Conservation (phyloP, 2,329 filamentous ascomycete genomes). For the Emericellopsis cladophorae region DNA sequence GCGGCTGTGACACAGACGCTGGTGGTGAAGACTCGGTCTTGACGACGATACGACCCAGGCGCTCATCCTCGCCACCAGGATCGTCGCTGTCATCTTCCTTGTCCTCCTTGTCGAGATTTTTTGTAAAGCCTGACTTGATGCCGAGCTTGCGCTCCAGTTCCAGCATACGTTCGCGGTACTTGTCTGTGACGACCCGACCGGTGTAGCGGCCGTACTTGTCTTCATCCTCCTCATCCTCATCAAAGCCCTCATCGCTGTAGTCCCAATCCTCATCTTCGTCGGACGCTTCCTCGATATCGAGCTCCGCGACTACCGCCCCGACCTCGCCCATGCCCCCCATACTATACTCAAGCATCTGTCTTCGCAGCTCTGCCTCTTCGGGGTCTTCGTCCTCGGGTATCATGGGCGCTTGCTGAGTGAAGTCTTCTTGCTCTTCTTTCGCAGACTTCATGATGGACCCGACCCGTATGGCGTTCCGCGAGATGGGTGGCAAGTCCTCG, state of each 20-base stretch:
- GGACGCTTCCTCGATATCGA: conserved; percentile 64
- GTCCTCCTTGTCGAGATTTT: conserved; percentile 29
- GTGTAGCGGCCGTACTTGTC: conserved; percentile 68
- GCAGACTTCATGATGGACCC: conserved; percentile 45
- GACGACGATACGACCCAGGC: conserved; percentile 45
- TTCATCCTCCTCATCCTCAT: conserved; percentile 44
- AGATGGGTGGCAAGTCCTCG: conserved; percentile 15
- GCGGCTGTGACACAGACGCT: conserved; percentile 7
- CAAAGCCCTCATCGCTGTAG: conserved; percentile 38
- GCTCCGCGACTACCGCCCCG: conserved; percentile 81
- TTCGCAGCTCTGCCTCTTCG: conserved; percentile 69
- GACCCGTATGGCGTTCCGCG: conserved; percentile 31
- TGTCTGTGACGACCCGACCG: conserved; percentile 52
- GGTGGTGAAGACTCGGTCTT: conserved; percentile 12
- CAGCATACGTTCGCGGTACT: conserved; percentile 72
- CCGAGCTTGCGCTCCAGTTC: conserved; percentile 67
- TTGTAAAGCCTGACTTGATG: conserved; percentile 38
- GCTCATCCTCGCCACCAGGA: conserved; percentile 26
- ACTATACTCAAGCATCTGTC: conserved; percentile 84
- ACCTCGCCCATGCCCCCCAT: conserved; percentile 77
- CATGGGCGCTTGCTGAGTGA: conserved; percentile 31
- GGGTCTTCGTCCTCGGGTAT: conserved; percentile 63
- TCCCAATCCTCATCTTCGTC: conserved; percentile 40
- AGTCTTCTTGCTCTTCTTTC: conserved; percentile 38
- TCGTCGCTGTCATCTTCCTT: conserved; percentile 19